These are phyloP conservation scores for Geranium brycei DNA, from an alignment of 345 rosid species.

Conservation along the genomic window DNA sequence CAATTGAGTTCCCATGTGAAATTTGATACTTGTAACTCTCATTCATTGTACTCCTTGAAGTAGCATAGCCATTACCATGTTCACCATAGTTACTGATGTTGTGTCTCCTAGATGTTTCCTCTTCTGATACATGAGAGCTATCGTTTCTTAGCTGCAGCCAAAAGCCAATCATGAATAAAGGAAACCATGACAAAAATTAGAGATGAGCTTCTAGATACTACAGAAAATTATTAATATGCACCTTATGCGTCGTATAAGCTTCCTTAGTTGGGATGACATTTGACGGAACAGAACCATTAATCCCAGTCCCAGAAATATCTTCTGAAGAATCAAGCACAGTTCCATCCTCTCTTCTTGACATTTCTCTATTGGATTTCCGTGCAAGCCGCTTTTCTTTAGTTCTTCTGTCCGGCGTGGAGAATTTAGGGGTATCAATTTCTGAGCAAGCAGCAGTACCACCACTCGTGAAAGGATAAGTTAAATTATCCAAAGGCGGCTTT, in stretches of 20 bases:
- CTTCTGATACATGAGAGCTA: conserved; percentile 20
- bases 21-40: conserved; percentile 21
- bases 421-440: conserved; percentile 27
- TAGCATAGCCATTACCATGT: conserved; percentile 21
- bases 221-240: conserved; percentile 3
- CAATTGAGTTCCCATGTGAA: conserved; percentile 14
- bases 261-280: conserved; percentile 18
- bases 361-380: conserved; percentile 27
- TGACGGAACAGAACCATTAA: conserved; percentile 14
- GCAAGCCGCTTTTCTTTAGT: conserved; percentile 25
- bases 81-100: conserved; percentile 22
- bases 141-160: conserved; percentile 29
- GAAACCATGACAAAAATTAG: conserved; percentile 2
- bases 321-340: conserved; percentile 19
- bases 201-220: background rate
- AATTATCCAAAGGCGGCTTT: conserved; percentile 16
- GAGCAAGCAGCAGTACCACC: conserved; percentile 18
- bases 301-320: conserved; percentile 19
- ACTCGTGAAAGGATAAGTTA: conserved; percentile 14
- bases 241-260: conserved; percentile 37
- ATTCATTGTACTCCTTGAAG: conserved; percentile 13
- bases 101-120: conserved; percentile 24
- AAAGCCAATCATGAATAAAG: conserved; percentile 7
- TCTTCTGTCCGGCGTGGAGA: conserved; percentile 32
- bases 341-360: conserved; percentile 28